Conservation (phyloP, 2,329 filamentous ascomycete genomes). For the Monosporascus ibericus region DNA sequence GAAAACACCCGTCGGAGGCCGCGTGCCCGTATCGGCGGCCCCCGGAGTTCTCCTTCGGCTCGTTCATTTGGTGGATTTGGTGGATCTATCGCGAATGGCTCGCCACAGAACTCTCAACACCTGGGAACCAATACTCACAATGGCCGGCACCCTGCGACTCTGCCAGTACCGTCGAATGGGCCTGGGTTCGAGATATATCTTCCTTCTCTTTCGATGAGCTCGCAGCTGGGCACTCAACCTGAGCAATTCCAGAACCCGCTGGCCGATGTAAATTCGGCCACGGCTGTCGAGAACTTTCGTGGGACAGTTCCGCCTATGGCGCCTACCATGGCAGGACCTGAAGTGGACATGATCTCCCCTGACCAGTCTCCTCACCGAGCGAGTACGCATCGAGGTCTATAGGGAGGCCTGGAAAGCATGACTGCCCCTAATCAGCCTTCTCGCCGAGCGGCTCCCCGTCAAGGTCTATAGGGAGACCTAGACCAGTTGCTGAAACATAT, state of each 20-base stretch:
- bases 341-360: constrained; percentile 13
- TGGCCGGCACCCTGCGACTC: constrained; percentile 8
- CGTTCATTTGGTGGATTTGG: constrained; percentile 12
- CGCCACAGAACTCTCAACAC: constrained; percentile 10
- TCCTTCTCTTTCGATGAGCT: constrained; percentile 9
- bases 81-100: constrained; percentile 8
- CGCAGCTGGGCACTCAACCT: constrained; percentile 7
- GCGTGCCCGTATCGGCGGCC: constrained; percentile 21
- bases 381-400: constrained; percentile 18
- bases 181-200: constrained; percentile 7
- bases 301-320: constrained; percentile 9
- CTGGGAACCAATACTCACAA: constrained; percentile 8
- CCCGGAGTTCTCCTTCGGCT: constrained; percentile 18
- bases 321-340: constrained; percentile 13
- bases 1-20: constrained; percentile 23
- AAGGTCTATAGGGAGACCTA: constrained; percentile 14
- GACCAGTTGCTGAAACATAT: background rate
- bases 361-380: constrained; percentile 13
- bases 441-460: constrained; percentile 16
- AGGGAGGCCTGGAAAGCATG: constrained; percentile 3
- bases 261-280: constrained; percentile 2
- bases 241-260: constrained; percentile 14
- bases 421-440: constrained; percentile 6
- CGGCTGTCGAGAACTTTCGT: constrained; percentile 9
- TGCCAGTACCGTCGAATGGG: constrained; percentile 6